Evolutionary conservation across 2,329 filamentous ascomycete species (phyloP).

Genomic region (Mycosphaerella sp.): DNA sequence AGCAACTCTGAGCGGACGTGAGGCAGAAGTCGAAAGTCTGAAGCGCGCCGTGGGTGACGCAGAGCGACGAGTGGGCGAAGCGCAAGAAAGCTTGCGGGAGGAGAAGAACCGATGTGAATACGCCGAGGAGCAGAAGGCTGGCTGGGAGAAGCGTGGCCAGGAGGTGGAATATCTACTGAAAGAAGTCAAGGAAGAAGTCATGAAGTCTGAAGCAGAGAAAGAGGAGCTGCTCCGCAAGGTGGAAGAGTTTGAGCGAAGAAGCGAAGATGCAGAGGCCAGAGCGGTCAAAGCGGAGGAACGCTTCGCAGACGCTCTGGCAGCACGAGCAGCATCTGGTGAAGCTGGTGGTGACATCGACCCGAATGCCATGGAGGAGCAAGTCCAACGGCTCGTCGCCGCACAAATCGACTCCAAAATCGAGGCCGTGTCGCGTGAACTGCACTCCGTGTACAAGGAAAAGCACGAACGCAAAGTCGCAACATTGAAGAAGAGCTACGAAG

Average conservation of each 20-base stretch:
- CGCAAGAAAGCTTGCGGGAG: slow-evolving; percentile 75
- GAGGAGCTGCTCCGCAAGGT: slow-evolving; percentile 70
- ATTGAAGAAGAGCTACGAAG: slow-evolving; percentile 74
- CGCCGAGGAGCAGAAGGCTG: slow-evolving; percentile 65
- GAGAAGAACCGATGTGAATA: slow-evolving; percentile 64
- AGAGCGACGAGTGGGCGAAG: slow-evolving; percentile 83
- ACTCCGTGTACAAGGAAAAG: slow-evolving; percentile 91
- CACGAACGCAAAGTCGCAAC: slow-evolving; percentile 94
- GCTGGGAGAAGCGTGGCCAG: slow-evolving; percentile 75
- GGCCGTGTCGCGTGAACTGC: slow-evolving; percentile 65
- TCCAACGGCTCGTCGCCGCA: slow-evolving; percentile 43
- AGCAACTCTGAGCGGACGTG: slow-evolving; percentile 83
- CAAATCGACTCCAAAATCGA: slow-evolving; percentile 92
- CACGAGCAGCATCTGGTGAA: slow-evolving; percentile 23
- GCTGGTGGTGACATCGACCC: slow-evolving; percentile 24
- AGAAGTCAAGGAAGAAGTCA: slow-evolving; percentile 74
- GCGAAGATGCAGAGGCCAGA: slow-evolving; percentile 67
- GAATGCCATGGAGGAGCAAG: slow-evolving; percentile 39
- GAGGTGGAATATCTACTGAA: slow-evolving; percentile 80
- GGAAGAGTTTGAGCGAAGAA: slow-evolving; percentile 68
- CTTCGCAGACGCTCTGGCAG: slow-evolving; percentile 56
- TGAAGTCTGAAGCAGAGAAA: slow-evolving; percentile 68
- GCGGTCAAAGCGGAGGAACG: slow-evolving; percentile 60
- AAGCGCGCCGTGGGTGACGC: slow-evolving; percentile 85
- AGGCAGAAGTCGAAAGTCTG: slow-evolving; percentile 81